Conservation (phyloP, 2,329 filamentous ascomycete genomes). For the Penicillium expansum region DNA sequence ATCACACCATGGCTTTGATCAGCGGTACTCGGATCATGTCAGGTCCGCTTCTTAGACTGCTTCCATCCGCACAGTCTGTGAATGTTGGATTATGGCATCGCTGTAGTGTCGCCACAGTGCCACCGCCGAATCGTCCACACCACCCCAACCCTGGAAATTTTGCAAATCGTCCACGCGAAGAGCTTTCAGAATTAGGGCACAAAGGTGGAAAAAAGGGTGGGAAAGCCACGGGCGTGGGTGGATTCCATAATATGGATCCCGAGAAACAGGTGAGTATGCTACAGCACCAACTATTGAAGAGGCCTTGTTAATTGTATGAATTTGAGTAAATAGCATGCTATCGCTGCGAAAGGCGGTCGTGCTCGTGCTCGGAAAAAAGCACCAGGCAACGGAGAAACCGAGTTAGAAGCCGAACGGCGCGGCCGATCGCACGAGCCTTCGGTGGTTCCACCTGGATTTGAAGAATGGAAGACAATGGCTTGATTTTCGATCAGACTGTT, state of each 20-base stretch:
- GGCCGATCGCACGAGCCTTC: conserved; percentile 17
- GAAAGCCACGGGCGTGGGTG: conserved; percentile 26
- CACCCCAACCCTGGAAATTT: conserved; percentile 38
- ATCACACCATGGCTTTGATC: neutral
- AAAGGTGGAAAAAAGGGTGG: conserved; percentile 30
- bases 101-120: conserved; percentile 14
- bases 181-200: conserved; percentile 26
- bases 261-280: conserved; percentile 27
- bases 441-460: conserved; percentile 22
- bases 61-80: conserved; percentile 1
- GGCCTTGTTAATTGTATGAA: neutral
- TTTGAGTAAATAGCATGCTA: conserved; percentile 17
- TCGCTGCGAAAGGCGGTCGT: conserved; percentile 28
- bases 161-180: conserved; percentile 30
- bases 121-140: conserved; percentile 13
- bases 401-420: conserved; percentile 3
- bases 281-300: neutral
- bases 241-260: conserved; percentile 30
- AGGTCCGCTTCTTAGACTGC: conserved; percentile 3
- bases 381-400: conserved; percentile 8
- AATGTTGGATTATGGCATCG: conserved; percentile 7
- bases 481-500: neutral
- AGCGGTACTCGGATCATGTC: conserved; percentile 2
- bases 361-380: conserved; percentile 3
- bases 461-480: conserved; percentile 20